Percentiles rank a stretch among this genome's conserved stretches.
phyloP scores from a whole-genome alignment of 2,329 filamentous ascomycete genomes.

The Epicoccum nigrum region DNA sequence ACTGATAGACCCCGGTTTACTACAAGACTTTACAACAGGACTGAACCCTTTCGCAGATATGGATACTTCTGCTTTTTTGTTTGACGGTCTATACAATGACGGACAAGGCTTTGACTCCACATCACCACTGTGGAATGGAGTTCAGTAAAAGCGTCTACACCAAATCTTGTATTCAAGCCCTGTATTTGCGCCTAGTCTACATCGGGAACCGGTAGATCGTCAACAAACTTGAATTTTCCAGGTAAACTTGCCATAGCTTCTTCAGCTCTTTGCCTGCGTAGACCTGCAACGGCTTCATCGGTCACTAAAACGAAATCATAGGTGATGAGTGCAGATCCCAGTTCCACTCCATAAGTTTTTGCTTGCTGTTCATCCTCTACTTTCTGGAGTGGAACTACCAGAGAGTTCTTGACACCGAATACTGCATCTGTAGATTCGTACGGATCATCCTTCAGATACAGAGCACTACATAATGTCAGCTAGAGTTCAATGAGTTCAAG shows the following conservation, averaged over 20 bases:
- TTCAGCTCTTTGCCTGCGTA: conserved; percentile 69
- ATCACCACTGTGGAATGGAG: background rate
- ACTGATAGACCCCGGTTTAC: background rate
- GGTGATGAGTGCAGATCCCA: conserved; percentile 65
- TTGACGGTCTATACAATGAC: background rate
- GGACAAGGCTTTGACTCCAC: background rate
- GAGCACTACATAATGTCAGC: conserved; percentile 58
- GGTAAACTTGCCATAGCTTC: conserved; percentile 73
- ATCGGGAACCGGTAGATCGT: conserved; percentile 76
- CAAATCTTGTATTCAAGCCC: no score
- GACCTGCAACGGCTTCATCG: conserved; percentile 66
- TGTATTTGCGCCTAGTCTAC: no score
- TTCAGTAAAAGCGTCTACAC: no score
- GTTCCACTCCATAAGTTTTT: conserved; percentile 60
- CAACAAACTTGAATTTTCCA: conserved; percentile 28
- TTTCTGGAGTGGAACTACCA: conserved; percentile 52
- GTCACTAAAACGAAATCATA: conserved; percentile 78
- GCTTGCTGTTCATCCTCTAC: conserved; percentile 14
- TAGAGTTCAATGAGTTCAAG: no score
- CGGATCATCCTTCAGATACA: conserved; percentile 73
- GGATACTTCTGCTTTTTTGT: background rate
- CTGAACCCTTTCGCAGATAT: background rate
- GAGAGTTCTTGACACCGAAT: conserved; percentile 80
- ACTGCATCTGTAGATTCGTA: conserved; percentile 83
- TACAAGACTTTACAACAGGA: conserved; percentile 1